Base-by-base conservation (phyloP, 2,329 filamentous ascomycete species). In the Leptographium lundbergii region DNA sequence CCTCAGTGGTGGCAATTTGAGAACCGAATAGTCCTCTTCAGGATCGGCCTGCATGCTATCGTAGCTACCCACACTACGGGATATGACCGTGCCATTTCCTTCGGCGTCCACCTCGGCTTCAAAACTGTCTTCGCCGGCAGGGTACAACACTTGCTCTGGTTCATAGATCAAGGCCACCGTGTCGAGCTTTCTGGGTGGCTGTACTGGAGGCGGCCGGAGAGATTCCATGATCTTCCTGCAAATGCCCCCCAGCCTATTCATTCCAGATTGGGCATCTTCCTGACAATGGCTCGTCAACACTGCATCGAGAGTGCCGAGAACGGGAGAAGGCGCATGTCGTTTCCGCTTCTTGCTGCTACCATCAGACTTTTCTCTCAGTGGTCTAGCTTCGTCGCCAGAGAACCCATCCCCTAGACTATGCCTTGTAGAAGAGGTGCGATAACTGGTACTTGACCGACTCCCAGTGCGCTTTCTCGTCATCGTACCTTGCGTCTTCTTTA, bases 391-490 rank as follows among this genome's bases (percentile, higher is more conserved):
- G 32, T 63, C 61, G 11, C 57, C 56, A 2, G 63, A 65, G 14
- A 65, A 65, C 4, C 63, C 63, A 19, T 65, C 63, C 0, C 63
- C 62, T 2, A 60, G 45, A 7, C 19, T 3, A 11, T 48, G 47
- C 4, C 24, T 6, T 9, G 22, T 50, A 10, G 13, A 24, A 11
- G 24, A 14, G 11, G 47, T 50, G 47, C 22, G 22, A 25, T 17
- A 14, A 6, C 53, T 10, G 27, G 36, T n/a, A 2, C 19, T 48
- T 39, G 36, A 39, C 36, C 36, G 13, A 9, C 36, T 39, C 36
- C 3, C 14, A 9, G n/a, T 34, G n/a, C 4, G 14, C 22, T 24
- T 7, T 22, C 2, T 11, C n/a, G 19, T 19, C 4, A 27, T 32
- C 4, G 39, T 29, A 1, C 17, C 22, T 27, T 6, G 36, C 1